Evolutionary conservation across 208 protist species (phyloP).

Genomic region (Leishmania arabica): DNA sequence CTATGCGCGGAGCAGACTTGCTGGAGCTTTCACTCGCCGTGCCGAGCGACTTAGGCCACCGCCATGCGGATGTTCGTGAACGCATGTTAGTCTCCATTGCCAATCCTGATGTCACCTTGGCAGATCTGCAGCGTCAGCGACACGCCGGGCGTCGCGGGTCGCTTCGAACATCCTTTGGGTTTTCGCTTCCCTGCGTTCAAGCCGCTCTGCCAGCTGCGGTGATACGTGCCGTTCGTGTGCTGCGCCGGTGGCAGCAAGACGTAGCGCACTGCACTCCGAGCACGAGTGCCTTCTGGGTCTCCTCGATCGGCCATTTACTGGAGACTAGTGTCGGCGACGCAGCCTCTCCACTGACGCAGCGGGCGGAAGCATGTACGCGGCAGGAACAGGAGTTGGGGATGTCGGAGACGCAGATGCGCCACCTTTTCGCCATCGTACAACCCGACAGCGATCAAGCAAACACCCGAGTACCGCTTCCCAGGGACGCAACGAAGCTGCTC

Average conservation of each 20-base stretch:
- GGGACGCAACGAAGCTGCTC: neutral
- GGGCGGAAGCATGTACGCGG: constrained; percentile 5
- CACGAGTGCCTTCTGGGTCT: constrained; percentile 68
- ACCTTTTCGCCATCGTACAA: constrained; percentile 13
- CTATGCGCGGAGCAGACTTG: constrained; percentile 37
- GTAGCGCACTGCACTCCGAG: constrained; percentile 5
- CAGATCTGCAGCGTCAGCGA: constrained; percentile 31
- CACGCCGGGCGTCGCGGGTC: constrained; percentile 32
- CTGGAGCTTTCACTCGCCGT: constrained; percentile 51
- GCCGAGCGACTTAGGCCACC: neutral
- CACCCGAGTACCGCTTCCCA: neutral
- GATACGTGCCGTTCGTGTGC: constrained; percentile 33
- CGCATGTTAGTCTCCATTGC: constrained; percentile 55
- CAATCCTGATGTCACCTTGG: constrained; percentile 33
- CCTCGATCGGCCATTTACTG: constrained; percentile 47
- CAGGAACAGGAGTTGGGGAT: neutral
- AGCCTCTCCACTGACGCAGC: neutral
- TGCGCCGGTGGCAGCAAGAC: constrained; percentile 46
- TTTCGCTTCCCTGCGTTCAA: constrained; percentile 47
- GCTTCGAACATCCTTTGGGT: constrained; percentile 69
- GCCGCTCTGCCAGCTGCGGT: constrained; percentile 46
- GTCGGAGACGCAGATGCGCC: neutral
- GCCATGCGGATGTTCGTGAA: constrained; percentile 3
- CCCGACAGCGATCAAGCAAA: neutral
- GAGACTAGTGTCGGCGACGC: neutral